Base-by-base conservation (phyloP, 208 protist species). In the Porcisia deanei region DNA sequence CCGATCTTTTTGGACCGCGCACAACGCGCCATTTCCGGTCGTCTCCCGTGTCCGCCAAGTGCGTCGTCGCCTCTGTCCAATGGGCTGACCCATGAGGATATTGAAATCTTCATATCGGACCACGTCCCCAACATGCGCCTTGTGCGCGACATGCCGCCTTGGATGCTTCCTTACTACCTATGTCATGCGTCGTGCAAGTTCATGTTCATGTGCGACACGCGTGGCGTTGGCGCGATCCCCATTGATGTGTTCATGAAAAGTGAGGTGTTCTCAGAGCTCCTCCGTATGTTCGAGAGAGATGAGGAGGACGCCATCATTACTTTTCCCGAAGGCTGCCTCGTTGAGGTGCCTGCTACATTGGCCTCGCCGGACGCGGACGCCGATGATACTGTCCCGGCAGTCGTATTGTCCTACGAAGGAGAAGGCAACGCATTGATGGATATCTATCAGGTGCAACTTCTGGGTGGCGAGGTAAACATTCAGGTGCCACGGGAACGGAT, bases 151-250 rank as follows among this genome's bases (percentile, higher is more conserved):
- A 88, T 97, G 77, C 85, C 89, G 37, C 89, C 89, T 55, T 96
- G 90, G 88, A 92, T 98, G 87, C 75, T 88, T 37, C 87, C 88
- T n/a, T 94, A 96, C 83, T 98, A 97, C 71, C 82, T 94, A 45
- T 98, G 93, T 75, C 91, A 97, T 64, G 94, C 92, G 7, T 94
- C 91, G 3, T 85, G 93, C 34, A 98, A 98, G 81, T 97, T 98
- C 75, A 92, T 98, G 84, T 98, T 98, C 76, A 97, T 98, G 89
- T 96, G 94, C 72, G 96, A 98, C 79, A 89, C 89, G 1, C 82
- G 82, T 12, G 82, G 86, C 37, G 85, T 88, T 2, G 94, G 94
- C 2, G 82, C 83, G 8, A 88, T 98, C 25, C 84, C 89, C 39
- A 95, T 98, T 54, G 88, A 96, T 49, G 76, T 76, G 16, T 81